Evolutionary conservation across 2,329 filamentous ascomycete species (phyloP).

Genomic region (Septoria petroselini): DNA sequence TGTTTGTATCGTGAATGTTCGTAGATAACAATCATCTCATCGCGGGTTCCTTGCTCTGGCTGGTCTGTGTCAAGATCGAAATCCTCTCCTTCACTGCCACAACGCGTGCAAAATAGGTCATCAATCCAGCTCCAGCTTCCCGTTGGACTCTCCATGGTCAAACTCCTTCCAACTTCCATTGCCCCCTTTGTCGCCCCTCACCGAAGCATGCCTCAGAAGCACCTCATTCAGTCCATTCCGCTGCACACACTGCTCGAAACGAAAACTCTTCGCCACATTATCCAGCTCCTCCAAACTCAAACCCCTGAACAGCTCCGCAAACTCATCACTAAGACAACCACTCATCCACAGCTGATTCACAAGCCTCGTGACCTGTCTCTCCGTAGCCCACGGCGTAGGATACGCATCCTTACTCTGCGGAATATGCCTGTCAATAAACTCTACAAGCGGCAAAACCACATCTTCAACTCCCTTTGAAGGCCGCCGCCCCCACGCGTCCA

Average conservation of each 20-base stretch:
- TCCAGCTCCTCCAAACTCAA: conserved; percentile 55
- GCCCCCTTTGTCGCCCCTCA: neutral
- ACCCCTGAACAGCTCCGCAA: conserved; percentile 55
- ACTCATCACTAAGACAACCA: conserved; percentile 53
- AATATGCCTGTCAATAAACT: conserved; percentile 33
- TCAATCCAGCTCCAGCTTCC: conserved; percentile 13
- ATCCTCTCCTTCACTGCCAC: too few relatives aligned
- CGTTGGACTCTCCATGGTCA: conserved; percentile 1
- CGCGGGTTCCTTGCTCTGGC: too few relatives aligned
- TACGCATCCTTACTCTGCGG: conserved; percentile 33
- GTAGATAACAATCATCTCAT: too few relatives aligned
- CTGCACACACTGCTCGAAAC: conserved; percentile 54
- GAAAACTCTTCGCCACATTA: conserved; percentile 53
- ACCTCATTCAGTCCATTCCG: conserved; percentile 53
- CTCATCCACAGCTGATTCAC: conserved; percentile 51
- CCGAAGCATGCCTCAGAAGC: conserved; percentile 47
- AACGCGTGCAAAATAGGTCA: too few relatives aligned
- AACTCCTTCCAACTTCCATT: neutral
- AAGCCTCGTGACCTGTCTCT: conserved; percentile 38
- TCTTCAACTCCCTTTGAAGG: conserved; percentile 44
- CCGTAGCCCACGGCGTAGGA: conserved; percentile 35
- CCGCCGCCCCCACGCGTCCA: conserved; percentile 56
- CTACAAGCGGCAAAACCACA: conserved; percentile 41
- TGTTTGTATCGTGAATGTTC: too few relatives aligned
- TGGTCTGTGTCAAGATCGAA: too few relatives aligned